A percentile compares a stretch with the other conserved stretches of the same genome.
These are phyloP conservation scores for Toxicodendron radicans DNA, from an alignment of 345 rosid genomes.

Conservation along the genomic window DNA sequence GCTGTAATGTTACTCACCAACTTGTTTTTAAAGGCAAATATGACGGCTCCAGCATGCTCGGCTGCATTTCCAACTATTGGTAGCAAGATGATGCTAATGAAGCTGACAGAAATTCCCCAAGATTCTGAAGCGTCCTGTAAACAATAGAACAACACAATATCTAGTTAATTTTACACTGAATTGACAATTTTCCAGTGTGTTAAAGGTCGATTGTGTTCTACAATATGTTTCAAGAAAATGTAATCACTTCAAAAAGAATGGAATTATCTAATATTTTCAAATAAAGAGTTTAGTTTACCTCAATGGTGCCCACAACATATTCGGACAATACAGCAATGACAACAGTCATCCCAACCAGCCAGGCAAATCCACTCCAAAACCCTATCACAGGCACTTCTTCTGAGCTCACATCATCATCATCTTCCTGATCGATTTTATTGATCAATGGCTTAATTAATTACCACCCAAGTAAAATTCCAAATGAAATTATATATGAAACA, in stretches of 20 bases:
- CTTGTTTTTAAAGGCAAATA: constrained; percentile 93
- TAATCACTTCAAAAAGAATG: no score
- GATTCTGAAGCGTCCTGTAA: constrained; percentile 72
- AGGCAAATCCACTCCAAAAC: constrained; percentile 75
- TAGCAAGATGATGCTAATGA: constrained; percentile 81
- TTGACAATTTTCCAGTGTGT: neutral
- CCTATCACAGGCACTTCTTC: constrained; percentile 72
- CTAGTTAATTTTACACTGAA: neutral
- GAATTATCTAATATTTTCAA: no score
- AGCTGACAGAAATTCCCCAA: constrained; percentile 90
- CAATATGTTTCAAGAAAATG: no score
- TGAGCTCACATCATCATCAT: constrained; percentile 34
- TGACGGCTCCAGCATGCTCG: constrained; percentile 92
- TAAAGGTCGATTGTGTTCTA: neutral
- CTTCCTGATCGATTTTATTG: constrained; percentile 31
- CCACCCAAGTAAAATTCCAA: neutral
- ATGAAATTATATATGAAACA: neutral
- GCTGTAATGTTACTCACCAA: constrained; percentile 38
- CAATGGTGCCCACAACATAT: constrained; percentile 78
- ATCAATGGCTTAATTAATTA: no score
- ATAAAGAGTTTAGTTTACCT: constrained; percentile 39
- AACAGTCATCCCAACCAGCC: constrained; percentile 85
- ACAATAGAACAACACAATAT: neutral
- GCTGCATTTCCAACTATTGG: constrained; percentile 97
- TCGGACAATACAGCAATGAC: constrained; percentile 74